phyloP scores from a whole-genome alignment of 495 filamentous ascomycete species.

The Aspergillus incahuasiensis region DNA sequence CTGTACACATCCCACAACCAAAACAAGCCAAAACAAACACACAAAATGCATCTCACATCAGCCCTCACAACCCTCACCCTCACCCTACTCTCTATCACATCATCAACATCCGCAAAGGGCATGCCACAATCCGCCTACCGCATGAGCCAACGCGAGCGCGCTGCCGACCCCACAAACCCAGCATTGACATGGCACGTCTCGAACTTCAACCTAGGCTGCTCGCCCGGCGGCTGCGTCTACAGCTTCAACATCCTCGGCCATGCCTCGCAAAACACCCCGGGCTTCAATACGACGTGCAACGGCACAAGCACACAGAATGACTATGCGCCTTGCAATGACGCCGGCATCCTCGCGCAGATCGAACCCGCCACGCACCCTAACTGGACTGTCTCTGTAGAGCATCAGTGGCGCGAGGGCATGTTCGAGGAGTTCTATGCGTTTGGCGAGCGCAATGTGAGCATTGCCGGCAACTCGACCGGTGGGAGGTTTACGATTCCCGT shows the following conservation, averaged over 20 bases:
- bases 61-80: no score
- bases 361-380: conserved; percentile 17
- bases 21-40: background rate
- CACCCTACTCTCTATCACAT: conserved; percentile 10
- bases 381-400: conserved; percentile 35
- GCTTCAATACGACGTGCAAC: conserved; percentile 38
- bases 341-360: conserved; percentile 26
- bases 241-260: conserved; percentile 32
- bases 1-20: background rate
- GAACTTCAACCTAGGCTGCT: conserved; percentile 32
- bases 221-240: conserved; percentile 33
- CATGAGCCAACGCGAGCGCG: conserved; percentile 5
- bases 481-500: conserved; percentile 22
- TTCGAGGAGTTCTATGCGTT: conserved; percentile 19
- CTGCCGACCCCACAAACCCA: conserved; percentile 17
- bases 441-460: conserved; percentile 12
- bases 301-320: conserved; percentile 25
- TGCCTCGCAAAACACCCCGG: conserved; percentile 28
- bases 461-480: conserved; percentile 14
- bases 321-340: conserved; percentile 24
- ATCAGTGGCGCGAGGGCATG: conserved; percentile 25
- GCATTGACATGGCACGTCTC: conserved; percentile 30
- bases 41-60: conserved; percentile 28
- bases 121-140: conserved; percentile 14
- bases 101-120: conserved; percentile 10